Evolutionary conservation across 164 flowering plant genomes (phyloP).

Genomic region (Platanus orientalis): DNA sequence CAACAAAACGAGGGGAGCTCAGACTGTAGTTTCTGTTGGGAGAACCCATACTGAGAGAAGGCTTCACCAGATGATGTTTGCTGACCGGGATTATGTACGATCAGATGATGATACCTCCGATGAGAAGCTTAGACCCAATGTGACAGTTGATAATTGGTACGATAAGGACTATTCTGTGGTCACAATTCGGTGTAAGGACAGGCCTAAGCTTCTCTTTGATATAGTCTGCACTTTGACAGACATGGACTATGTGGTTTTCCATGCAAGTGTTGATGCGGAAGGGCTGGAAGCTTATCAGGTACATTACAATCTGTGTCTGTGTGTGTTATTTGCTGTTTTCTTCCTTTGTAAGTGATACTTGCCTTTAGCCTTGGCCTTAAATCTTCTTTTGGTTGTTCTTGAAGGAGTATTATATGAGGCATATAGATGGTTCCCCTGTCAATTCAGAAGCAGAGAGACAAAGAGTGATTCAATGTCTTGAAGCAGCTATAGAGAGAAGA

Average conservation of each 20-base stretch:
- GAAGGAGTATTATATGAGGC: constrained; percentile 77
- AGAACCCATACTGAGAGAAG: constrained; percentile 71
- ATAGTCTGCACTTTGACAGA: constrained; percentile 88
- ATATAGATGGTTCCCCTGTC: constrained; percentile 75
- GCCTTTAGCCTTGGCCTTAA: no score
- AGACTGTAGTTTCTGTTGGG: constrained; percentile 55
- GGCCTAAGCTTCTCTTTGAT: constrained; percentile 87
- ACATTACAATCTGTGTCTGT: not conserved
- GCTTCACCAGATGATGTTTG: constrained; percentile 93
- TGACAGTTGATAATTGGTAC: constrained; percentile 60
- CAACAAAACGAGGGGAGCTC: constrained; percentile 53
- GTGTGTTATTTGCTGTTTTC: not conserved
- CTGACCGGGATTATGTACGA: constrained; percentile 70
- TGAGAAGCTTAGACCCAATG: constrained; percentile 54
- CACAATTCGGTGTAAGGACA: constrained; percentile 67
- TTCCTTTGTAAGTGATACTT: not conserved
- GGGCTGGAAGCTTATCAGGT: constrained; percentile 86
- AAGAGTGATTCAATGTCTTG: no score
- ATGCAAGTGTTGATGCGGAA: constrained; percentile 70
- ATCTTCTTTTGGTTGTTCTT: constrained; percentile 11
- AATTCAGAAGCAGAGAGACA: no score
- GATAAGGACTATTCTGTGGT: constrained; percentile 85
- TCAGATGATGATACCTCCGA: constrained; percentile 29
- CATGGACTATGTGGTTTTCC: constrained; percentile 92
- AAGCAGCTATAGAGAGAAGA: constrained; percentile 83